Base-by-base conservation (phyloP, 805 yeast genomes). In the Nakazawaea ernobii region DNA sequence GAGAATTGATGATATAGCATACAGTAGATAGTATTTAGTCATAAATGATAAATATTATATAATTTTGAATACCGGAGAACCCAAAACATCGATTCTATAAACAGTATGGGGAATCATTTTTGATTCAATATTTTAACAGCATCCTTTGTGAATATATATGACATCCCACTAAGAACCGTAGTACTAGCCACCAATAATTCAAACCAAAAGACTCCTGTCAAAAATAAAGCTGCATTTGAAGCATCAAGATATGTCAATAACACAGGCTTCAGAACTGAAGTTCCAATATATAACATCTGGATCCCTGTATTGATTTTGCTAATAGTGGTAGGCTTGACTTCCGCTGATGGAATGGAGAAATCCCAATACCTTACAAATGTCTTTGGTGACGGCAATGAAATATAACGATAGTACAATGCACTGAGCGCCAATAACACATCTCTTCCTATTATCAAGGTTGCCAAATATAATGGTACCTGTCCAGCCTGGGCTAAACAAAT, bases 1-100 rank as follows among this genome's bases (percentile, higher is more conserved):
- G 65, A 84, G 99, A 69, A 94, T 94, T 60, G 99, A 94, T 67
- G 99, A 95, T 67, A 95, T 94, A 59, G 86, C 96, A 36, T 88
- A 94, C 64, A 83, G 95, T 66, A 80, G 96, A 65, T 86, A 71
- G 37, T 20, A 20, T 20, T 20, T 20, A 20, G 24, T 20, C 24
- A 20, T 20, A 20, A 20, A 20, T 20, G 24, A 20, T 20, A 20
- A 20, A 20, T 20, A 20, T 20, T 20, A 20, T 20, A 20, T 20
- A 20, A 30, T 40, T 10, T 52, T 51, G 53, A 35, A 43, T n/a
- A 42, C 35, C 29, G 44, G 44, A 8, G 47, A 36, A 36, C 24
- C 29, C 10, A 24, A 8, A 15, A 41, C n/a, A n/a, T n/a, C n/a
- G n/a, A 32, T 26, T 33, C n/a, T 20, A 35, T n/a, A 32, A 8